These are phyloP conservation scores for Globisporangium carolinianum DNA, from an alignment of 352 stramenopile genomes.

Conservation along the genomic window DNA sequence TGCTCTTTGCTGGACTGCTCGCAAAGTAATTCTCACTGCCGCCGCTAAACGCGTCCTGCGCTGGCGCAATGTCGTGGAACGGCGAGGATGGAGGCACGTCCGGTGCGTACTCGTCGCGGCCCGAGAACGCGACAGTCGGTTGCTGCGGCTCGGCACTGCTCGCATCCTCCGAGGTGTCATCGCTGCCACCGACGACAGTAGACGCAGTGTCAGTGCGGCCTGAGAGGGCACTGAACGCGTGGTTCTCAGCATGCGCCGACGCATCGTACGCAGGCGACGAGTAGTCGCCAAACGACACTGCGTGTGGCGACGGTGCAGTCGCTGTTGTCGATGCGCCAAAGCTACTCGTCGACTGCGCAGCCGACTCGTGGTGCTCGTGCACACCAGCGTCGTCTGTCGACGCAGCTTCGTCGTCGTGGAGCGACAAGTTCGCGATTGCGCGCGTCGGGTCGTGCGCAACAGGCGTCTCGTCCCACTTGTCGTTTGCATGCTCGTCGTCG, in stretches of 20 bases:
- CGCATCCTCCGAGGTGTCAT: slow-evolving; percentile 2
- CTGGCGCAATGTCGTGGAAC: not conserved
- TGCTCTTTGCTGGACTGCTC: slow-evolving; percentile 6
- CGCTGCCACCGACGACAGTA: not conserved
- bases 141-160: too few relatives aligned
- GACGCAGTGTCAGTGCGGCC: too few relatives aligned
- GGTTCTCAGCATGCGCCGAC: too few relatives aligned
- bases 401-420: slow-evolving; percentile 18
- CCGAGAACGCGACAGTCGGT: slow-evolving; percentile 1
- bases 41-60: not conserved
- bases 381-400: too few relatives aligned
- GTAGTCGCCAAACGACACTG: too few relatives aligned
- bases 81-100: not conserved
- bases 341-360: too few relatives aligned
- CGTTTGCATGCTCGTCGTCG: slow-evolving; percentile 42
- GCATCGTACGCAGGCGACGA: too few relatives aligned
- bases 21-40: slow-evolving; percentile 3
- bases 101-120: not conserved
- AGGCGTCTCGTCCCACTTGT: slow-evolving; percentile 27
- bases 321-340: too few relatives aligned
- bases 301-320: too few relatives aligned
- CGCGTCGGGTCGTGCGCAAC: slow-evolving; percentile 8
- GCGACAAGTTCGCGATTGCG: slow-evolving; percentile 9
- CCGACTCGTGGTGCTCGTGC: too few relatives aligned
- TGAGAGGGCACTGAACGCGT: too few relatives aligned